phyloP scores from a whole-genome alignment of 148 eudicot species.

The Vaccinium corymbosum region DNA sequence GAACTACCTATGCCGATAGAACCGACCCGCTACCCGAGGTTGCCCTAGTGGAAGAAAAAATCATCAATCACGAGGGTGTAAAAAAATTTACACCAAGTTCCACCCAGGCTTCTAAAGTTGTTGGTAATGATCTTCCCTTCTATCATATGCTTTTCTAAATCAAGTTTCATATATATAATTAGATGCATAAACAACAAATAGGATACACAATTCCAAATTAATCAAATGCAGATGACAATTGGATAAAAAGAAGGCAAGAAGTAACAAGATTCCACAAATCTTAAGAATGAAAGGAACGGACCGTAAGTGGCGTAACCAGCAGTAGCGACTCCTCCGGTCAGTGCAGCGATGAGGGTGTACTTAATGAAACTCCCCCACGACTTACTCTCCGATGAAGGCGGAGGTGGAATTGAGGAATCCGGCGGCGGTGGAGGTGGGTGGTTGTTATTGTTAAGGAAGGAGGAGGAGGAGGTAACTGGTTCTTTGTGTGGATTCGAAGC shows the following conservation, averaged over 20 bases:
- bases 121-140: too few species aligned
- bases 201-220: neutral
- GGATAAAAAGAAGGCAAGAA: neutral
- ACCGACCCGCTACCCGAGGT: too few species aligned
- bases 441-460: constrained; percentile 16
- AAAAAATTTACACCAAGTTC: too few species aligned
- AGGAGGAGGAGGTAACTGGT: constrained; percentile 19
- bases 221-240: neutral
- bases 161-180: neutral
- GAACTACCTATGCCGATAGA: too few species aligned
- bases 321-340: constrained; percentile 40
- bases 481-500: constrained; percentile 22
- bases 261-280: neutral
- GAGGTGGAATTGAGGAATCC: neutral
- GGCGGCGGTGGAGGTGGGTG: constrained; percentile 16
- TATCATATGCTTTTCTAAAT: too few species aligned
- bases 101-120: too few species aligned
- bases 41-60: too few species aligned
- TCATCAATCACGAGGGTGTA: too few species aligned
- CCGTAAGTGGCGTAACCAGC: constrained; percentile 51
- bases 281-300: constrained; percentile 4
- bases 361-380: constrained; percentile 37
- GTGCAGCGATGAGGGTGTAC: constrained; percentile 33
- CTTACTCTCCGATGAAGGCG: constrained; percentile 17
- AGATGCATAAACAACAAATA: neutral